Evolutionary conservation across 768 basidiomycete genomes (phyloP).

Genomic region (Sporobolomyces pararoseus): DNA sequence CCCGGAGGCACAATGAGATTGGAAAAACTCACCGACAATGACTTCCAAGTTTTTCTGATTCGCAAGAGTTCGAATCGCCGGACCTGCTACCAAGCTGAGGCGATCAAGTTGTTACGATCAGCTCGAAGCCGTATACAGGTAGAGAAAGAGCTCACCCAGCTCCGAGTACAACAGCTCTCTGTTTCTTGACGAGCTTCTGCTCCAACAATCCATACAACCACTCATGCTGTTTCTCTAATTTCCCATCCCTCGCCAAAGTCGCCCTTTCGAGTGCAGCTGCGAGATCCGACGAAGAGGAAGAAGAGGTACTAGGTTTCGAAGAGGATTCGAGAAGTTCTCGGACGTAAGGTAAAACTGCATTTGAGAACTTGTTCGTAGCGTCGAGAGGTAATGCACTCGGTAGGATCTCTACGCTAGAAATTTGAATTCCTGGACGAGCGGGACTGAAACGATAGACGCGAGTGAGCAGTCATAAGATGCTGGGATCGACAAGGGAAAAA

Average conservation of each 20-base stretch:
- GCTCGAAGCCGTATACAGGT: not conserved
- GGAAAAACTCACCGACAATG: conserved; percentile 64
- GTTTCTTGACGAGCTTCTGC: conserved; percentile 51
- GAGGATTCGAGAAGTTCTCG: conserved; percentile 50
- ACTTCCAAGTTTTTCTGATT: conserved; percentile 59
- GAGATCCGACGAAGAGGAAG: conserved; percentile 43
- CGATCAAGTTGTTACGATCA: not conserved
- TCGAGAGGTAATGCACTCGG: conserved; percentile 79
- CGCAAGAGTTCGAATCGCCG: conserved; percentile 69
- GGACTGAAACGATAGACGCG: conserved; percentile 53
- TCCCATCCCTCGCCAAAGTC: conserved; percentile 64
- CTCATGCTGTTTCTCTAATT: conserved; percentile 56
- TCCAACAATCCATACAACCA: conserved; percentile 62
- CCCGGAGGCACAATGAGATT: not conserved
- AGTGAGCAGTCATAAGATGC: too few relatives aligned
- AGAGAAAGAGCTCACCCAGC: conserved; percentile 56
- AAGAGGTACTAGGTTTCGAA: conserved; percentile 50
- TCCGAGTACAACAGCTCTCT: conserved; percentile 69
- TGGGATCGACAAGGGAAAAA: conserved; percentile 46
- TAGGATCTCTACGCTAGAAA: conserved; percentile 88
- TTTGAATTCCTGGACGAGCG: conserved; percentile 55
- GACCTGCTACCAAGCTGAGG: conserved; percentile 73
- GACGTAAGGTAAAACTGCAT: conserved; percentile 65
- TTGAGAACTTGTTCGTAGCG: conserved; percentile 72
- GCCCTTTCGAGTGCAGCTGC: conserved; percentile 61